Percentiles rank a stretch among this genome's conserved stretches.
phyloP scores from a whole-genome alignment of 495 filamentous ascomycete genomes.

The Aspergillus hancockii region DNA sequence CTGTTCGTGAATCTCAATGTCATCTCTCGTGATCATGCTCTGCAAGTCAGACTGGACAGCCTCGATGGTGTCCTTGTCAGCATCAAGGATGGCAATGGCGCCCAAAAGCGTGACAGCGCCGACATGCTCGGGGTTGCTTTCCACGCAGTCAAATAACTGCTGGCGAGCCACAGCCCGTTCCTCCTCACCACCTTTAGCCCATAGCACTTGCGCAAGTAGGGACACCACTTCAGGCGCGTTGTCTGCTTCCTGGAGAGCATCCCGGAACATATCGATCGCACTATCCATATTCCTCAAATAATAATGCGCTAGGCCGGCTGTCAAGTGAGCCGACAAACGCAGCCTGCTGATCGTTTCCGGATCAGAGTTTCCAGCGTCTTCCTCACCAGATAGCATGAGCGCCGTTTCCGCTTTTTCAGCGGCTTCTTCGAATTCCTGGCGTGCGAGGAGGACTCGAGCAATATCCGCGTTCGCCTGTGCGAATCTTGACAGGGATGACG shows the following conservation, averaged over 20 bases:
- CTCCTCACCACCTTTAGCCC: conserved; percentile 80
- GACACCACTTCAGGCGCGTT: conserved; percentile 84
- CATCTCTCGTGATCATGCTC: conserved; percentile 63
- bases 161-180: conserved; percentile 75
- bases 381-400: conserved; percentile 64
- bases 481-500: conserved; percentile 68
- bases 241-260: conserved; percentile 75
- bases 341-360: conserved; percentile 60
- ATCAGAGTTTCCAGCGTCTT: conserved; percentile 55
- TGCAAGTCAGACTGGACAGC: conserved; percentile 81
- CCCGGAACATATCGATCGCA: conserved; percentile 76
- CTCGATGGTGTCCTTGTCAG: conserved; percentile 73
- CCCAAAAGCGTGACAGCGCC: conserved; percentile 77
- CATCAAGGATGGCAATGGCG: conserved; percentile 77
- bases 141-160: conserved; percentile 76
- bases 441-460: conserved; percentile 73
- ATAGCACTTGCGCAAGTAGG: conserved; percentile 84
- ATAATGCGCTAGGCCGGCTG: conserved; percentile 79
- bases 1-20: conserved; percentile 46
- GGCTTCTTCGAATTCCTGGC: conserved; percentile 61
- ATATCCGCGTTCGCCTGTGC: conserved; percentile 87
- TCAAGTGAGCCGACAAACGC: conserved; percentile 82
- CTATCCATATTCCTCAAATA: conserved; percentile 60
- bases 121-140: conserved; percentile 70
- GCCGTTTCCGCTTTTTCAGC: conserved; percentile 72